phyloP scores from a whole-genome alignment of 305 asterid genomes.

The Solanum hybrid region DNA sequence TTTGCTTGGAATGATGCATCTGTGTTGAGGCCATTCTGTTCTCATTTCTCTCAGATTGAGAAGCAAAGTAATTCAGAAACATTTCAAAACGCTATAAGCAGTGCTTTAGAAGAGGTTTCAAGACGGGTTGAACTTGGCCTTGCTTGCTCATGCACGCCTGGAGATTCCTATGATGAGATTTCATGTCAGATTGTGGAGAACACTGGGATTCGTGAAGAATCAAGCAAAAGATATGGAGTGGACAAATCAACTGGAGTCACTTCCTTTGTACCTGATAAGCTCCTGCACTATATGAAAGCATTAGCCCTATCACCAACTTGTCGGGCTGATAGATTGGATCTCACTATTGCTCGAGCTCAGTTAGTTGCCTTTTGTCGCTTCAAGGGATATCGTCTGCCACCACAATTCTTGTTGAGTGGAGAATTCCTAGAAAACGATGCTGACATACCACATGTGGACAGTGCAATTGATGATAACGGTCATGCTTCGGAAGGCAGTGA shows the following conservation, averaged over 20 bases:
- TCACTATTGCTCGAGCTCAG: constrained; percentile 61
- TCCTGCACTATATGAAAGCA: constrained; percentile 42
- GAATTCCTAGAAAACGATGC: constrained; percentile 41
- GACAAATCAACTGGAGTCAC: constrained; percentile 49
- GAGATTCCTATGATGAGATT: constrained; percentile 36
- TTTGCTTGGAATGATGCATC: constrained; percentile 99
- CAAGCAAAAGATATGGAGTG: constrained; percentile 53
- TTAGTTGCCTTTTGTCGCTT: constrained; percentile 53
- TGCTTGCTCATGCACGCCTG: constrained; percentile 63
- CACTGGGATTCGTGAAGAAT: constrained; percentile 74
- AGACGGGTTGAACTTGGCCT: constrained; percentile 78
- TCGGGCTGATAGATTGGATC: constrained; percentile 49
- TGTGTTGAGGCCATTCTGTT: constrained; percentile 61
- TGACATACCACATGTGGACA: constrained; percentile 11
- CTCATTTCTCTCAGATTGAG: constrained; percentile 62
- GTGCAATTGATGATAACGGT: constrained; percentile 10
- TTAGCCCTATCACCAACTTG: constrained; percentile 49
- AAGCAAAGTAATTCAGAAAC: constrained; percentile 74
- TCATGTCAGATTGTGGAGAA: constrained; percentile 68
- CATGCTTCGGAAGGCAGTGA: constrained; percentile 5
- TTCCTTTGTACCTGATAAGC: constrained; percentile 58
- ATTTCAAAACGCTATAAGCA: constrained; percentile 65
- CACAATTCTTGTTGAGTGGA: constrained; percentile 33
- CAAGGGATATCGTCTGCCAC: constrained; percentile 48
- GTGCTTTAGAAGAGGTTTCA: constrained; percentile 80